These are phyloP conservation scores for Nectriaceae sp. DNA, from an alignment of 2,329 filamentous ascomycete species.

Conservation along the genomic window DNA sequence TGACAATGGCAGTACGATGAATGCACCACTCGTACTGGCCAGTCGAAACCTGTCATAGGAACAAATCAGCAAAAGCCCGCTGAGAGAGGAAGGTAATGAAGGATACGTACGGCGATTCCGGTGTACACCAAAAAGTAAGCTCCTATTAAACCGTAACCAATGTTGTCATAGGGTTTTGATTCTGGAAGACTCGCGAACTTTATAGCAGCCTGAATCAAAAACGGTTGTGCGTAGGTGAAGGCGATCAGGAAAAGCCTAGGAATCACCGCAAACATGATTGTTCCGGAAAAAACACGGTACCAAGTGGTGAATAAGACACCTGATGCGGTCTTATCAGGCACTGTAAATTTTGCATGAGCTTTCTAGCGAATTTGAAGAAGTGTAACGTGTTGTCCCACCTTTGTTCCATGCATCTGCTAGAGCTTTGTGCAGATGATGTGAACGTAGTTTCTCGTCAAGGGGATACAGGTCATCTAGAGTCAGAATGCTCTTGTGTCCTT, in stretches of 20 bases:
- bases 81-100: background rate
- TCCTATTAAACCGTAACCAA: constrained; percentile 29
- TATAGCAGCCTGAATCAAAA: constrained; percentile 26
- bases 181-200: constrained; percentile 19
- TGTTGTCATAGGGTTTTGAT: constrained; percentile 19
- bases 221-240: constrained; percentile 29
- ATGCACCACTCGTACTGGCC: constrained; percentile 25
- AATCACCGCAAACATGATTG: constrained; percentile 14
- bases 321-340: constrained; percentile 17
- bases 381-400: constrained; percentile 5
- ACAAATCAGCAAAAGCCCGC: constrained; percentile 14
- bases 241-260: constrained; percentile 23
- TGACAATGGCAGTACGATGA: constrained; percentile 24
- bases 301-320: constrained; percentile 12
- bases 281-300: constrained; percentile 9
- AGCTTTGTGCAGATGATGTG: constrained; percentile 13
- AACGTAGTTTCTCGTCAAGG: too few relatives aligned
- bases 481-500: constrained; percentile 30
- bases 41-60: too few relatives aligned
- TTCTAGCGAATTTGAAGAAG: background rate
- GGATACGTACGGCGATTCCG: constrained; percentile 22
- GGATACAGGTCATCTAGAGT: constrained; percentile 37
- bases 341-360: constrained; percentile 10
- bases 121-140: constrained; percentile 29
- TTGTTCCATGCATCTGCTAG: constrained; percentile 21